phyloP scores from a whole-genome alignment of 2,329 filamentous ascomycete genomes.

The Fusarium humuli region DNA sequence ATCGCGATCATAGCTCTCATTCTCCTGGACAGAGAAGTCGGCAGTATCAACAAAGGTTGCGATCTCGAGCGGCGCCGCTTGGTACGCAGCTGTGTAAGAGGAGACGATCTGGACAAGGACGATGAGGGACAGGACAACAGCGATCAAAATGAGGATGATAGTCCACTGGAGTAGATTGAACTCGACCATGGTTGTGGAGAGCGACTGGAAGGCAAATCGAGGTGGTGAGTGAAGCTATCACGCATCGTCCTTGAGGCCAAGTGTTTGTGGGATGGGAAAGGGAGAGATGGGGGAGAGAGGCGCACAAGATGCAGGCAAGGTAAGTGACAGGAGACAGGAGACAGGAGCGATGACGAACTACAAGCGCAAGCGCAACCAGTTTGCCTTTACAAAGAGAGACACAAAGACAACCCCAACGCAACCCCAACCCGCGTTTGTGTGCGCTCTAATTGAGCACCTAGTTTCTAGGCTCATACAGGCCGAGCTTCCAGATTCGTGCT shows the following conservation, averaged over 20 bases:
- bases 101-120: conserved; percentile 64
- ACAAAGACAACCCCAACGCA: conserved; percentile 24
- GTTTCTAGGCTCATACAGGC: conserved; percentile 28
- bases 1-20: conserved; percentile 72
- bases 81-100: conserved; percentile 67
- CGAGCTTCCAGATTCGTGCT: conserved; percentile 41
- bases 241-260: conserved; percentile 42
- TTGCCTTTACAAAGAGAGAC: conserved; percentile 1
- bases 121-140: conserved; percentile 66
- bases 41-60: conserved; percentile 68
- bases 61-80: conserved; percentile 68
- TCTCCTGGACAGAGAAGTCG: conserved; percentile 72
- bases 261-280: conserved; percentile 33
- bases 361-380: conserved; percentile 40
- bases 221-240: conserved; percentile 46
- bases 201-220: conserved; percentile 45
- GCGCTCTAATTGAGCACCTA: conserved; percentile 29
- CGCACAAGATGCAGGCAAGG: conserved; percentile 29
- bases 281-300: conserved; percentile 31
- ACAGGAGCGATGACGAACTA: conserved; percentile 41
- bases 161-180: conserved; percentile 66
- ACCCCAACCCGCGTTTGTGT: conserved; percentile 31
- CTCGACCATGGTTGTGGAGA: conserved; percentile 60
- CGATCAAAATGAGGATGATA: conserved; percentile 68
- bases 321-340: conserved; percentile 22